Base-by-base conservation (phyloP, 129 eudicot species). In the Saussurea involucrata region DNA sequence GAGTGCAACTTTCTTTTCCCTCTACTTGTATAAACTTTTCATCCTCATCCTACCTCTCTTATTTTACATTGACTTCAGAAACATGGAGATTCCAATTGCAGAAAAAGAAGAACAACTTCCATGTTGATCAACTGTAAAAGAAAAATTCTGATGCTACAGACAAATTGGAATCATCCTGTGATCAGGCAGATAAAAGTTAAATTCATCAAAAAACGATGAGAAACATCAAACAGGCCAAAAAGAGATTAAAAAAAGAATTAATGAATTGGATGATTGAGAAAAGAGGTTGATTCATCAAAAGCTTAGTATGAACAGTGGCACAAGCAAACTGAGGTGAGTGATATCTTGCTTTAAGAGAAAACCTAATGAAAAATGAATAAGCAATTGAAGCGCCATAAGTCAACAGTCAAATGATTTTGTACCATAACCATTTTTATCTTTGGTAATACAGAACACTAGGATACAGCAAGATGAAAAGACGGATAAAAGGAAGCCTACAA, bases 141-240 rank as follows among this genome's bases (percentile, higher is more conserved):
- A 72, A 81, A 71, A 83, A 69, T 21, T 77, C 92, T 86, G 71
- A 83, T 77, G 85, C 80, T 76, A 83, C 71, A 78, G 89, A 83
- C 85, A 86, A 72, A 77, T 78, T 78, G 69, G 85, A 86, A 76
- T 10, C 76, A 78, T 78, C 97, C 97, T 92, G 97, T 90, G 88
- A 89, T 83, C 87, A 85, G 89, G 78, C 81, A 89, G 82, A 82
- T 65, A 77, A 40, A 66, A 80, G 87, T 88, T 80, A 83, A 89
- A 71, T 60, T 74, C 65, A 76, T 75, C 69, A 34, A 74, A 68
- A 64, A 18, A 76, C 21, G 46, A 84, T 13, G 44, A 77, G 53
- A 60, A 61, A n/a, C 61, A 60, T 60, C 69, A 15, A 57, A 76
- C 74, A 29, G 68, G 37, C 57, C 69, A 73, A 81, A 63, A 58